Percentiles rank a stretch among this genome's conserved stretches.
Conservation (phyloP, 768 basidiomycete species). For the Xanthoconium purpureum region DNA sequence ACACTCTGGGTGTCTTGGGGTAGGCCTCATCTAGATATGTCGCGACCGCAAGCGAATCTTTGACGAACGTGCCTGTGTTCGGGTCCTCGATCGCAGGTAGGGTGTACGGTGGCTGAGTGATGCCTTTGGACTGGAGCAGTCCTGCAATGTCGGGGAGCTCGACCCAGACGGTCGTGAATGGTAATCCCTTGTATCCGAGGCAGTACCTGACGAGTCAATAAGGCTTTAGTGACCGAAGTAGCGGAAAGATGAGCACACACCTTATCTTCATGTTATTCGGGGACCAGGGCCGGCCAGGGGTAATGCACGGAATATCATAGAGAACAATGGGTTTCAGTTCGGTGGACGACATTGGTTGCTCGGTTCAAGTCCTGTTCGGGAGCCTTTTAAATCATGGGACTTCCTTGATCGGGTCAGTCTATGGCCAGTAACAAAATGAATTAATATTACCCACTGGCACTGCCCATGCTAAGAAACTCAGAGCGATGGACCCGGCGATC, state of each 20-base stretch:
- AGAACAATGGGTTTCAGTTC: slow-evolving; percentile 28
- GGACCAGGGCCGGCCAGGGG: slow-evolving; percentile 34
- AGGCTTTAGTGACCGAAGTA: too few relatives aligned
- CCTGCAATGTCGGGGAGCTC: slow-evolving; percentile 44
- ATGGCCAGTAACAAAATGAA: too few relatives aligned
- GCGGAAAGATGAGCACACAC: not conserved
- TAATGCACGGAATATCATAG: slow-evolving; percentile 35
- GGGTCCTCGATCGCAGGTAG: slow-evolving; percentile 51
- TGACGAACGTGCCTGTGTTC: slow-evolving; percentile 34
- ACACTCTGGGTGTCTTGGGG: slow-evolving; percentile 39
- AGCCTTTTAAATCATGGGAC: not conserved
- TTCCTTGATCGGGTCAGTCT: not conserved
- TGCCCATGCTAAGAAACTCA: too few relatives aligned
- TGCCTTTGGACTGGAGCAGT: slow-evolving; percentile 25
- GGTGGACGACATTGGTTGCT: slow-evolving; percentile 5
- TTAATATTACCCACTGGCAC: too few relatives aligned
- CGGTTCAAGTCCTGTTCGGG: too few relatives aligned
- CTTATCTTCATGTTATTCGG: slow-evolving; percentile 29
- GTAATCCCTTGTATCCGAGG: slow-evolving; percentile 12
- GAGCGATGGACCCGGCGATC: too few relatives aligned
- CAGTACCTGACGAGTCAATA: slow-evolving; percentile 6
- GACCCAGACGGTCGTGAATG: slow-evolving; percentile 21
- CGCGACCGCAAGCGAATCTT: slow-evolving; percentile 47
- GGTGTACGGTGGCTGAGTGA: slow-evolving; percentile 34
- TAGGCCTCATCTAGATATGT: slow-evolving; percentile 41